Percentiles rank a stretch among this genome's conserved stretches.
These are phyloP conservation scores for Ogataea parapolymorpha DNA, from an alignment of 805 yeast genomes.

Conservation along the genomic window DNA sequence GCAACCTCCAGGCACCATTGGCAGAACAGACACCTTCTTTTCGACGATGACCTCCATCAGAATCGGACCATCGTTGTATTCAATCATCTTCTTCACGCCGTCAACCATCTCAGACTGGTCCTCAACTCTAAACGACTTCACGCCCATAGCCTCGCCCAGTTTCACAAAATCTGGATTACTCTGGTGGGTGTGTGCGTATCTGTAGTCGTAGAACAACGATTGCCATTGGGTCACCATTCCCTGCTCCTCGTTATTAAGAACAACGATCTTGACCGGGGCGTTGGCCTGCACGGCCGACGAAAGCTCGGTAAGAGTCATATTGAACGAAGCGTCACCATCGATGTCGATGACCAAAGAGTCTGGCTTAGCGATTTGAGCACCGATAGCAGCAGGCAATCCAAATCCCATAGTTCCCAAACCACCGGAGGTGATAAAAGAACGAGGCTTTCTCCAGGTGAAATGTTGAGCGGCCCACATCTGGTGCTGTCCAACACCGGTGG, in stretches of 20 bases:
- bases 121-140: slow-evolving; percentile 72
- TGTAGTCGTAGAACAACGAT: slow-evolving; percentile 91
- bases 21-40: slow-evolving; percentile 92
- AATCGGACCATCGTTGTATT: slow-evolving; percentile 73
- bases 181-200: slow-evolving; percentile 98
- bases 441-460: slow-evolving; percentile 89
- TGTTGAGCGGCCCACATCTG: slow-evolving; percentile 99
- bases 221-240: slow-evolving; percentile 99
- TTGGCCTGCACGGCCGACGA: slow-evolving; percentile 91
- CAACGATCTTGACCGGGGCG: slow-evolving; percentile 85
- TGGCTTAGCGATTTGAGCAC: slow-evolving; percentile 95
- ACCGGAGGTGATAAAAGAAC: slow-evolving; percentile 96
- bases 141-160: slow-evolving; percentile 91
- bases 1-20: slow-evolving; percentile 97
- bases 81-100: slow-evolving; percentile 66
- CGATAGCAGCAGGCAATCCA: slow-evolving; percentile 97
- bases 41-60: slow-evolving; percentile 88
- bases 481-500: slow-evolving; percentile 99
- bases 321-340: slow-evolving; percentile 99
- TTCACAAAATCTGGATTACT: slow-evolving; percentile 89
- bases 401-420: slow-evolving; percentile 99
- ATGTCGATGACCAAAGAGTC: slow-evolving; percentile 94
- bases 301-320: slow-evolving; percentile 93
- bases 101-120: slow-evolving; percentile 62
- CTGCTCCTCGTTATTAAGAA: slow-evolving; percentile 96